These are phyloP conservation scores for Suillus decipiens DNA, from an alignment of 768 basidiomycete species.

Conservation along the genomic window DNA sequence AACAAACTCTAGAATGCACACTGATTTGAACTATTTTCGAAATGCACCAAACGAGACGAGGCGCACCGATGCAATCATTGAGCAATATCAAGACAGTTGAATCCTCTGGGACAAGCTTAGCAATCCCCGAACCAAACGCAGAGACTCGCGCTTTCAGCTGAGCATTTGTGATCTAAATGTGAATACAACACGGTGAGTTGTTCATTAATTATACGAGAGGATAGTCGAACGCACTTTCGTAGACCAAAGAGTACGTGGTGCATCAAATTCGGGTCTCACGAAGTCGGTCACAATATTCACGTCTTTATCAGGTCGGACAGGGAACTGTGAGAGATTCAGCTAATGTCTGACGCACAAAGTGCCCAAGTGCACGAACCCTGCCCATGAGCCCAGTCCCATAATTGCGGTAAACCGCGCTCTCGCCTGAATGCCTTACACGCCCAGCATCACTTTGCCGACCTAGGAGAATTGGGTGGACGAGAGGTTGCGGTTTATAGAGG, in stretches of 20 bases:
- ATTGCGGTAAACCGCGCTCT: conserved; percentile 89
- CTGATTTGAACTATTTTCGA: conserved; percentile 4
- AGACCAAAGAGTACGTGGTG: conserved; percentile 76
- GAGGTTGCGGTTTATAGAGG: conserved; percentile 77
- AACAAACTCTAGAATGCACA: conserved; percentile 59
- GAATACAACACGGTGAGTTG: conserved; percentile 1
- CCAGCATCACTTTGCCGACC: conserved; percentile 91
- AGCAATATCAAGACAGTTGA: conserved; percentile 76
- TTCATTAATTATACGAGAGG: neutral
- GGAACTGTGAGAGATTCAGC: conserved; percentile 52
- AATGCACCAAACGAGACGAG: neutral
- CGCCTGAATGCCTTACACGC: conserved; percentile 73
- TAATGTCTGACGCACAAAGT: conserved; percentile 1
- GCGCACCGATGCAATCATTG: conserved; percentile 75
- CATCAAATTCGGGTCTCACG: conserved; percentile 64
- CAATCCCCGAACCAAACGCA: conserved; percentile 72
- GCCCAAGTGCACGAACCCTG: conserved; percentile 51
- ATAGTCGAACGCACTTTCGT: conserved; percentile 53
- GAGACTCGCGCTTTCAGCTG: conserved; percentile 69
- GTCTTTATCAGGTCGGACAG: conserved; percentile 70
- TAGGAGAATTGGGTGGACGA: conserved; percentile 92
- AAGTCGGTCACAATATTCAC: conserved; percentile 66
- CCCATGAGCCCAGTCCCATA: conserved; percentile 85
- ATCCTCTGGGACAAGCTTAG: conserved; percentile 54
- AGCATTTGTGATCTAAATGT: conserved; percentile 68